These are phyloP conservation scores for Balakata baccata DNA, from an alignment of 345 rosid genomes.

Conservation along the genomic window DNA sequence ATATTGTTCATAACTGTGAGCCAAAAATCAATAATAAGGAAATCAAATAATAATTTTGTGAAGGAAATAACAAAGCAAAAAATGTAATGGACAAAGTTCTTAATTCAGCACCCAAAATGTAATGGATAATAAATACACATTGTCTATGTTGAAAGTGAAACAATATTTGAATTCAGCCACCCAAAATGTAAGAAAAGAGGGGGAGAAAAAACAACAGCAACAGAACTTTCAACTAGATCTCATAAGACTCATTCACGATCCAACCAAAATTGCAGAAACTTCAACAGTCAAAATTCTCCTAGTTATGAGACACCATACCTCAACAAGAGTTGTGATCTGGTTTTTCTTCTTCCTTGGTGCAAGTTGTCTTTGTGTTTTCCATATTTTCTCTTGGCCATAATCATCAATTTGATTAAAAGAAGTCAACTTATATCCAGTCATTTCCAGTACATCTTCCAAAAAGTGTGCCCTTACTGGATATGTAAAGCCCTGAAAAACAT, in stretches of 20 bases:
- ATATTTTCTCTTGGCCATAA: constrained; percentile 93
- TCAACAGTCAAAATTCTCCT: not conserved
- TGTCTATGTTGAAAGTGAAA: not conserved
- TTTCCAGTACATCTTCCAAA: constrained; percentile 83
- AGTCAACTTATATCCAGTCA: constrained; percentile 82
- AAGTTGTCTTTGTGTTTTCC: constrained; percentile 93
- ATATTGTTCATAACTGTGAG: not conserved
- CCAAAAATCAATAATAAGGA: not conserved
- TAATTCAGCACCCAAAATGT: too few relatives aligned
- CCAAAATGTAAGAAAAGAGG: not conserved
- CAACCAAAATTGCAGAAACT: not conserved
- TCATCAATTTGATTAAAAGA: constrained; percentile 96
- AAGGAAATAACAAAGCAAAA: not conserved
- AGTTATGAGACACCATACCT: constrained; percentile 47
- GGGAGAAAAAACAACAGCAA: not conserved
- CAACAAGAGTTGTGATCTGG: constrained; percentile 86
- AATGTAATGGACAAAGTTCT: not conserved
- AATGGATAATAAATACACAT: not conserved
- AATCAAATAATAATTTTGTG: not conserved
- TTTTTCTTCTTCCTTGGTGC: constrained; percentile 88
- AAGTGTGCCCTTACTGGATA: constrained; percentile 79
- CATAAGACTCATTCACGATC: constrained; percentile 8
- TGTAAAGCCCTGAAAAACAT: constrained; percentile 72
- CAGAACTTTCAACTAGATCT: not conserved
- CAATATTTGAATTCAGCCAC: not conserved